Evolutionary conservation across 139 green algal genomes (phyloP), one percentile per base, ranked within the genome.

Genomic region (Asterochloris sp.): DNA sequence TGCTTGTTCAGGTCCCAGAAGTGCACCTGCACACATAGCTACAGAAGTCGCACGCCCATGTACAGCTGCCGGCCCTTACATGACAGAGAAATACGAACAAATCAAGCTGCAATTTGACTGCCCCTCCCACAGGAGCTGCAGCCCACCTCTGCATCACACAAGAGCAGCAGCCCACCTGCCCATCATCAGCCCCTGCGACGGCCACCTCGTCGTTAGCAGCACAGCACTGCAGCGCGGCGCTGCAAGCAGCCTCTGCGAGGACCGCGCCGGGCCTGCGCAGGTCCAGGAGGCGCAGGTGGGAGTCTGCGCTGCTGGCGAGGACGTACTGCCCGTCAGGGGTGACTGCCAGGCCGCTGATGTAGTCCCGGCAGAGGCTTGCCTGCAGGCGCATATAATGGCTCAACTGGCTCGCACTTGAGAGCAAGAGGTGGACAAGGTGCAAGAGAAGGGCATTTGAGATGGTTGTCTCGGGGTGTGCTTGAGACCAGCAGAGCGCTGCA

Each of bases 341-440:
- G 10, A 94, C 69, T 12, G 29, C 38, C 29, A 96, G 29, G 0
- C 90, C 93, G 0, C 90, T 90, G 0, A 97, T 88, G 60, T 94
- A 95, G 69, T 94, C 91, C 21, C 78, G 78, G 24, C 84, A 88
- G 1, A 92, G 74, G 13, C 89, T 69, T 17, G 74, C n/a, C 68
- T 83, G 54, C 78, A 64, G 74, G 21, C 21, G 21, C 60, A 80
- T 15, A 60, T 6, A 74, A 74, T 15, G 63, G 16, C 54, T 38
- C 60, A n/a, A 73, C 19, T 21, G 29, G 10, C 54, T 54, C 38
- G 38, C 38, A 6, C 38, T 6, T 54, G 38, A 54, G 38, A 54
- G 38, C 38, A 54, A 54, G 4, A 54, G 38, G 4, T 54, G 2
- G 38, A 6, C 38, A 6, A 54, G 38, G 38, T 54, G 38, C 38